Percentiles rank a stretch among this genome's conserved stretches.
Evolutionary conservation across 345 rosid species (phyloP).

Genomic region (Punica granatum): DNA sequence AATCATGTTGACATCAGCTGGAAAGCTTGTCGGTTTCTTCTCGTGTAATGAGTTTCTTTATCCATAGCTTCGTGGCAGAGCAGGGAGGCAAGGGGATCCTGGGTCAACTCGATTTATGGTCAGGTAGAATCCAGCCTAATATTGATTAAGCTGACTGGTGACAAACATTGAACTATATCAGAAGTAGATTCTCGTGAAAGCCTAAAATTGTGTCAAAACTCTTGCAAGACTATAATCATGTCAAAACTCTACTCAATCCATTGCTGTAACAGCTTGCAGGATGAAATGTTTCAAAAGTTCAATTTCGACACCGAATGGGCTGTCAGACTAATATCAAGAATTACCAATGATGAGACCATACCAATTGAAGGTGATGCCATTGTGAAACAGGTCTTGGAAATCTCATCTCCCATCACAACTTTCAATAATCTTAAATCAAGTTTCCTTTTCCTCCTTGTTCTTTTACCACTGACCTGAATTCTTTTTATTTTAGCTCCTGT

Average conservation of each 20-base stretch:
- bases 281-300: constrained; percentile 95
- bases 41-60: neutral
- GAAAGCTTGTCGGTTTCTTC: neutral
- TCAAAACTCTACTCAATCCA: constrained; percentile 7
- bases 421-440: neutral
- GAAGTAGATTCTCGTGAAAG: neutral
- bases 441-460: neutral
- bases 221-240: neutral
- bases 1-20: neutral
- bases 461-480: neutral
- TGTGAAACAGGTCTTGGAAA: constrained; percentile 66
- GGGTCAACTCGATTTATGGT: constrained; percentile 97
- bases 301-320: constrained; percentile 96
- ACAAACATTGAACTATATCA: neutral
- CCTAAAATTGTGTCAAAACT: neutral
- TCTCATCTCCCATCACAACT: constrained; percentile 1
- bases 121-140: constrained; percentile 38
- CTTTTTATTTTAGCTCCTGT: constrained; percentile 51
- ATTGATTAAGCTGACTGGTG: neutral
- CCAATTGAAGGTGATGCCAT: constrained; percentile 86
- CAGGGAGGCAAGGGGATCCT: constrained; percentile 98
- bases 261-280: constrained; percentile 66
- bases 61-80: constrained; percentile 92
- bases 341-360: constrained; percentile 71
- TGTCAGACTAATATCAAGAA: constrained; percentile 72